These are phyloP conservation scores for Nakazawaea wickerhamii DNA, from an alignment of 805 yeast species.

Conservation along the genomic window DNA sequence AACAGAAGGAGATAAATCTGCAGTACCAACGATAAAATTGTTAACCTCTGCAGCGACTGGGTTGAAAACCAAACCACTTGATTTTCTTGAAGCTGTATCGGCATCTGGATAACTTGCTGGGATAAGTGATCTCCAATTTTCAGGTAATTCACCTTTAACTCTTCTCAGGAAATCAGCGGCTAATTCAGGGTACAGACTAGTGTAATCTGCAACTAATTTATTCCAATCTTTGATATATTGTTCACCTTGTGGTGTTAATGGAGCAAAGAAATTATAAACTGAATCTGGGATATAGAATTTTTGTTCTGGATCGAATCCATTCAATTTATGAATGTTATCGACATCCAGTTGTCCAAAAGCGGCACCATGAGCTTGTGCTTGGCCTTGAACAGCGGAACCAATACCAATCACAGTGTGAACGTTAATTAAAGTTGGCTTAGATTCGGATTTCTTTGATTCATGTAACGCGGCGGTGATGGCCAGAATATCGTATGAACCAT, in stretches of 20 bases:
- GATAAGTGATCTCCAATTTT: slow-evolving; percentile 21
- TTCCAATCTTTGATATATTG: slow-evolving; percentile 22
- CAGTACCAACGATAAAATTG: slow-evolving; percentile 29
- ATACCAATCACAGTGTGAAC: slow-evolving; percentile 30
- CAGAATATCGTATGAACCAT: slow-evolving; percentile 27
- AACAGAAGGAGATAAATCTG: slow-evolving; percentile 30
- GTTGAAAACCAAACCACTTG: slow-evolving; percentile 25
- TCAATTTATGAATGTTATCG: slow-evolving; percentile 15
- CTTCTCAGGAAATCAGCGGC: slow-evolving; percentile 23
- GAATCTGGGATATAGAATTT: slow-evolving; percentile 22
- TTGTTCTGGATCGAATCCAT: slow-evolving; percentile 20
- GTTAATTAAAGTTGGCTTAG: slow-evolving; percentile 32
- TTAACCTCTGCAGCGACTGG: slow-evolving; percentile 22
- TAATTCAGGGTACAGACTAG: slow-evolving; percentile 23
- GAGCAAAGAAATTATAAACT: slow-evolving; percentile 27
- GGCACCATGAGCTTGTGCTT: slow-evolving; percentile 31
- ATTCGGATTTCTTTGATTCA: slow-evolving; percentile 23
- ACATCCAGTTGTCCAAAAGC: slow-evolving; percentile 27
- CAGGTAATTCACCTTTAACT: slow-evolving; percentile 24
- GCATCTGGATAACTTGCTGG: slow-evolving; percentile 16
- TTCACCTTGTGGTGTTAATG: slow-evolving; percentile 21
- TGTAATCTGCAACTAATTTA: slow-evolving; percentile 19
- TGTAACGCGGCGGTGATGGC: slow-evolving; percentile 29
- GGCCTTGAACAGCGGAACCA: slow-evolving; percentile 26
- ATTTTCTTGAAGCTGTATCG: slow-evolving; percentile 24